phyloP scores from a whole-genome alignment of 73 alveolate genomes.

The Diophrys appendiculata region DNA sequence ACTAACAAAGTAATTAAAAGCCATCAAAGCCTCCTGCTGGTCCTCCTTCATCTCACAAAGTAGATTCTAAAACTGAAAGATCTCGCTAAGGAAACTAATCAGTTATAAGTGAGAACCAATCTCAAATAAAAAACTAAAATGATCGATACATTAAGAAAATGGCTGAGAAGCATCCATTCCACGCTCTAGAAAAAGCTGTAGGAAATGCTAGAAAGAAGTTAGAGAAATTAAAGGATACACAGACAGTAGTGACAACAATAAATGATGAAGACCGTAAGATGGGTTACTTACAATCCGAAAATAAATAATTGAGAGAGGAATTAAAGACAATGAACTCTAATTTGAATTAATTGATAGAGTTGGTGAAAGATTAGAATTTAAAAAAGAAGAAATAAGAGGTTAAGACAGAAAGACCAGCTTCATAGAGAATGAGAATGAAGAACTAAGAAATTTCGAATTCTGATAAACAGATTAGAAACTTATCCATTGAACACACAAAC shows the following conservation, averaged over 20 bases:
- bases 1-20: too few species aligned
- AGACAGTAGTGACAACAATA: not conserved
- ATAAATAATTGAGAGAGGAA: constrained; percentile 20
- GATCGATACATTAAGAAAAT: constrained; percentile 13
- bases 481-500: constrained; percentile 22
- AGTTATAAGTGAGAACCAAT: not conserved
- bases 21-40: not conserved
- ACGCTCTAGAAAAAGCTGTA: constrained; percentile 16
- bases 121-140: not conserved
- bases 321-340: constrained; percentile 34
- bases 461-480: constrained; percentile 30
- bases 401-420: constrained; percentile 23
- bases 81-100: not conserved
- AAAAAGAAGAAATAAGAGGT: constrained; percentile 40
- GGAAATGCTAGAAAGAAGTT: constrained; percentile 6
- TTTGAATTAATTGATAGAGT: constrained; percentile 41
- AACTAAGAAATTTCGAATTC: constrained; percentile 46
- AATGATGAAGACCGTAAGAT: not conserved
- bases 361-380: constrained; percentile 39
- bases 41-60: not conserved
- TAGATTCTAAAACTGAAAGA: not conserved
- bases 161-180: constrained; percentile 24
- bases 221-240: constrained; percentile 12
- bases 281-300: constrained; percentile 10
- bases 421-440: constrained; percentile 7